Evolutionary conservation across 129 eudicot genomes (phyloP).

Genomic region (Centrapalus pauciflorus): DNA sequence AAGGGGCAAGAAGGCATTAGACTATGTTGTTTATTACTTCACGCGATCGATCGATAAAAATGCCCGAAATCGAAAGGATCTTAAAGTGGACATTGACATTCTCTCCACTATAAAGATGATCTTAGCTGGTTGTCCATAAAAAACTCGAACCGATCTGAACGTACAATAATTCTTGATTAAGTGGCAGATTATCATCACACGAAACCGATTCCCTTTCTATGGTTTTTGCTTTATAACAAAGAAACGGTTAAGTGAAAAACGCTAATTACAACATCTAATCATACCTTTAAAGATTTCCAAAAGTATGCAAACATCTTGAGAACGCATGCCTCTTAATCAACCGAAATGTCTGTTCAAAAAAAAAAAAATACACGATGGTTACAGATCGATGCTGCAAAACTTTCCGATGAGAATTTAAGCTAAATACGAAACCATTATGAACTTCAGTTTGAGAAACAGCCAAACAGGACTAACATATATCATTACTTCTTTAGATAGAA

Average conservation of each 20-base stretch:
- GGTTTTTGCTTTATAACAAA: neutral
- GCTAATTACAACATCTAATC: neutral
- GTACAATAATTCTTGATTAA: no score
- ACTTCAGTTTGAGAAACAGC: no score
- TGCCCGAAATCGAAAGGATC: neutral
- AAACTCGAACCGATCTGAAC: conserved; percentile 12
- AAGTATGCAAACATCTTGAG: conserved; percentile 6
- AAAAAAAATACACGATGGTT: neutral
- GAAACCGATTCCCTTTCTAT: conserved; percentile 14
- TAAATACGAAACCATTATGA: no score
- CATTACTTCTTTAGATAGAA: no score
- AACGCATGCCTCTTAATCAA: neutral
- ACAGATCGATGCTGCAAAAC: neutral
- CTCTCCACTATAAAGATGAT: conserved; percentile 18
- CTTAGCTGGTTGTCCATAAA: neutral
- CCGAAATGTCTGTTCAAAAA: neutral
- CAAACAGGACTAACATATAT: neutral
- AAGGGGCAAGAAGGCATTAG: conserved; percentile 14
- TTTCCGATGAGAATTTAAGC: neutral
- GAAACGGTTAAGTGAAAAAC: neutral
- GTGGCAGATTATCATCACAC: no score
- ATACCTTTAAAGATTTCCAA: neutral
- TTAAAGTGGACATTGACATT: conserved; percentile 1
- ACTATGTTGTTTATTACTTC: no score
- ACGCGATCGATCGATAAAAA: neutral